phyloP scores from a whole-genome alignment of 768 basidiomycete species.

The Chalciporus piperatus region DNA sequence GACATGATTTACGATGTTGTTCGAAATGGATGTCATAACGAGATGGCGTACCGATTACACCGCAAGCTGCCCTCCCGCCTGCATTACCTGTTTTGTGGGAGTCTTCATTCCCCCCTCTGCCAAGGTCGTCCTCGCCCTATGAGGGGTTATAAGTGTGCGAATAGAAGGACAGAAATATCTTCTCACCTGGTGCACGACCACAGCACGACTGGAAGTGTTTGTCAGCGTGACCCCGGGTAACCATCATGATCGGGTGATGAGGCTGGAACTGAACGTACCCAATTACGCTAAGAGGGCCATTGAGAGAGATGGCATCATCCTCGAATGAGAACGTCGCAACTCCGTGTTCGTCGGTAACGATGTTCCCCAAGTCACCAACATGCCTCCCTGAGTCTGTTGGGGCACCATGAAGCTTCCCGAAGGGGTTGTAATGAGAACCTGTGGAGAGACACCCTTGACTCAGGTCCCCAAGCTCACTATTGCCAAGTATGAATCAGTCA shows the following conservation, averaged over 20 bases:
- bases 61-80: conserved; percentile 74
- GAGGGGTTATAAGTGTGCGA: conserved; percentile 7
- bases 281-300: conserved; percentile 63
- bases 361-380: conserved; percentile 77
- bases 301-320: conserved; percentile 62
- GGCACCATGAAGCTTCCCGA: conserved; percentile 61
- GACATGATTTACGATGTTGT: background rate
- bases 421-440: conserved; percentile 78
- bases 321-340: conserved; percentile 54
- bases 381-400: conserved; percentile 55
- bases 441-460: conserved; percentile 64
- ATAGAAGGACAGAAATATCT: background rate
- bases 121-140: conserved; percentile 79
- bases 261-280: conserved; percentile 45
- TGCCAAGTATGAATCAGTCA: background rate
- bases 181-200: conserved; percentile 71
- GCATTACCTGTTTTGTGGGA: conserved; percentile 80
- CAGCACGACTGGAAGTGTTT: conserved; percentile 47
- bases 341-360: conserved; percentile 58
- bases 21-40: background rate
- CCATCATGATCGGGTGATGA: no score
- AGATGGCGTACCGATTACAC: conserved; percentile 59
- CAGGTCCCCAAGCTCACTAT: conserved; percentile 53
- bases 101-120: conserved; percentile 63
- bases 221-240: conserved; percentile 1